These are phyloP conservation scores for Tolypocladium paradoxum DNA, from an alignment of 2,329 filamentous ascomycete species.

Conservation along the genomic window DNA sequence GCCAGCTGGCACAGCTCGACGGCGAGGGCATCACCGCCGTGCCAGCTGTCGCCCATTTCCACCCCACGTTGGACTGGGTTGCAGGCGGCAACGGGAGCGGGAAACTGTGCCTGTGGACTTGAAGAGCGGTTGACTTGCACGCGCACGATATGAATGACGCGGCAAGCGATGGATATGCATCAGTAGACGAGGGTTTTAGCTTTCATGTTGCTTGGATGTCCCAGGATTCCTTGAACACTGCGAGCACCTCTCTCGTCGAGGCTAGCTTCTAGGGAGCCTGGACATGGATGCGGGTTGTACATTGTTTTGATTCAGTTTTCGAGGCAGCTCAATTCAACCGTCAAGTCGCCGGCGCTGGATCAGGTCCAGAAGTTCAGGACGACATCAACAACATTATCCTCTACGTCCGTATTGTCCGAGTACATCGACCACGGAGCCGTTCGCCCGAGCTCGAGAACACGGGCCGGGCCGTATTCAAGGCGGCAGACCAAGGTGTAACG, in stretches of 20 bases:
- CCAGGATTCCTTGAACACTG: not conserved
- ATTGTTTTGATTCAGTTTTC: not conserved
- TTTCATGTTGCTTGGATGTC: not conserved
- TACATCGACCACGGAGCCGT: too few species aligned
- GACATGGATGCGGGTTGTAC: not conserved
- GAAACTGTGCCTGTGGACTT: slow-evolving; percentile 88
- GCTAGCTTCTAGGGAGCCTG: not conserved
- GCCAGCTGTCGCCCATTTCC: slow-evolving; percentile 83
- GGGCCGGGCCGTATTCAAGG: too few species aligned
- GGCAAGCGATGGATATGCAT: not conserved
- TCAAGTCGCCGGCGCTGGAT: not conserved
- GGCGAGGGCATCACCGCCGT: slow-evolving; percentile 91
- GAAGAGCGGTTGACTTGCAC: slow-evolving; percentile 7
- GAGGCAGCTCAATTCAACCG: not conserved
- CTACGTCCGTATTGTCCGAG: too few species aligned
- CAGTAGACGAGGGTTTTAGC: not conserved
- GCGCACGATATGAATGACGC: not conserved
- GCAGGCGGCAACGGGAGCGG: slow-evolving; percentile 85
- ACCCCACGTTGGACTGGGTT: slow-evolving; percentile 82
- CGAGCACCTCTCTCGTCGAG: not conserved
- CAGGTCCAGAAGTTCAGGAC: not conserved
- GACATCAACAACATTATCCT: not conserved
- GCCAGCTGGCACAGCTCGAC: slow-evolving; percentile 78
- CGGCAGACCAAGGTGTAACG: too few species aligned
- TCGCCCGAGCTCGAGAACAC: too few species aligned